Evolutionary conservation across 148 eudicot genomes (phyloP), one percentile per base, ranked within the genome.

Genomic region (Drosera capensis): DNA sequence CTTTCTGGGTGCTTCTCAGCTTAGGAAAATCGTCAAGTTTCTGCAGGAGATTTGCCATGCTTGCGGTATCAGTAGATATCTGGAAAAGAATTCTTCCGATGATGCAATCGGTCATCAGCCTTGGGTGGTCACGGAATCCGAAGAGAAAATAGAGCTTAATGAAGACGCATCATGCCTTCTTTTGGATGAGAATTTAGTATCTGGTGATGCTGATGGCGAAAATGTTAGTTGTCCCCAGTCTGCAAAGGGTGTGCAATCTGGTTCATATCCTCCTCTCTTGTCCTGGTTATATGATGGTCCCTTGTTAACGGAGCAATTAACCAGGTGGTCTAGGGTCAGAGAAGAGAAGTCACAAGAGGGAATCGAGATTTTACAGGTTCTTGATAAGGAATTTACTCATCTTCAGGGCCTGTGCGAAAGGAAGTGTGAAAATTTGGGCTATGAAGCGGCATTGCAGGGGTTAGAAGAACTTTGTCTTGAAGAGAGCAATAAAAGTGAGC

Each of bases 361-460:
- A 46, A 13, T 49, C 62, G 88, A 90, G 44, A 58, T 74, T 48
- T 58, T 85, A 42, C 67, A 64, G 59, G 63, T 55, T 50, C 78
- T 80, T 51, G 85, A 71, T 49, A 81, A 81, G 69, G 95, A 85
- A 66, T 78, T 70, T 64, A 47, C 52, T 48, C 61, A 72, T 46
- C 74, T 85, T 18, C 82, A 78, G 75, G 71, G 52, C 51, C 55
- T 85, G 52, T 72, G 86, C 54, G 85, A 85, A 39, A 78, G 71
- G 48, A 90, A 90, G 62, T 65, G 67, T 25, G 94, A 76, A 62
- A 71, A 59, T 43, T 38, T 74, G 48, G 67, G 68, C 41, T 71
- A 78, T 66, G 99, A 76, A 57, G 94, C 76, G 65, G 95, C 88
- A 8, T 51, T 85, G 63, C 88, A 81, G 58, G 69, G 71, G 47